Conservation (phyloP, 345 rosid genomes). For the Camelina neglecta region DNA sequence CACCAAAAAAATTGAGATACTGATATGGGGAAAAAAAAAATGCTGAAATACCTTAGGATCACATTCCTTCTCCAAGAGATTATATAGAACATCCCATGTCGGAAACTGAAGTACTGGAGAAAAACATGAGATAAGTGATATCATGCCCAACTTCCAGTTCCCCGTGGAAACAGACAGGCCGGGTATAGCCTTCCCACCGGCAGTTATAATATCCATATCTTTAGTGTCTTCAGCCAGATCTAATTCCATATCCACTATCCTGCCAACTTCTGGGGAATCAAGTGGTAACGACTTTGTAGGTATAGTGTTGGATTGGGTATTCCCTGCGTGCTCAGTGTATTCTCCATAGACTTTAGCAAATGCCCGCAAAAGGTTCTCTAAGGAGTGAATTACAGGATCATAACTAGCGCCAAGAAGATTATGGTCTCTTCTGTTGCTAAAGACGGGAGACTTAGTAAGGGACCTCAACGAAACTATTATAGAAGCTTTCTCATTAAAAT, state of each 20-base stretch:
- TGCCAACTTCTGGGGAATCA: constrained; percentile 55
- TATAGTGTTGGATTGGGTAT: constrained; percentile 48
- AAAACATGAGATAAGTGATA: constrained; percentile 74
- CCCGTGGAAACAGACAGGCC: constrained; percentile 53
- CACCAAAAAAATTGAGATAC: constrained; percentile 30
- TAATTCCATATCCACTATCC: constrained; percentile 82
- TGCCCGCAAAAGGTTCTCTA: constrained; percentile 66
- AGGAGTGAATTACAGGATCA: constrained; percentile 53
- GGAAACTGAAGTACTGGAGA: constrained; percentile 54
- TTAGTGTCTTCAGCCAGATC: constrained; percentile 65
- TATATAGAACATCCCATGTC: constrained; percentile 75
- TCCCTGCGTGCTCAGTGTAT: constrained; percentile 52
- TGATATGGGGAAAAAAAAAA: constrained; percentile 1
- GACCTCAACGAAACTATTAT: constrained; percentile 63
- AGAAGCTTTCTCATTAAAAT: constrained; percentile 50
- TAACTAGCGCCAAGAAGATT: constrained; percentile 48
- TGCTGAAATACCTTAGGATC: constrained; percentile 64
- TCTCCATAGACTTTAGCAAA: constrained; percentile 59
- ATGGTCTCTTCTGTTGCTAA: constrained; percentile 49
- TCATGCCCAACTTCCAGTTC: constrained; percentile 82
- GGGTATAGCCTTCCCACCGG: constrained; percentile 53
- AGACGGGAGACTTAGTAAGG: constrained; percentile 63
- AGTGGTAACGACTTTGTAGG: constrained; percentile 43
- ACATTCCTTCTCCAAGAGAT: constrained; percentile 62
- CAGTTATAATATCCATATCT: constrained; percentile 57